Conservation (phyloP, 495 filamentous ascomycete genomes). For the Daldinia vernicosa region DNA sequence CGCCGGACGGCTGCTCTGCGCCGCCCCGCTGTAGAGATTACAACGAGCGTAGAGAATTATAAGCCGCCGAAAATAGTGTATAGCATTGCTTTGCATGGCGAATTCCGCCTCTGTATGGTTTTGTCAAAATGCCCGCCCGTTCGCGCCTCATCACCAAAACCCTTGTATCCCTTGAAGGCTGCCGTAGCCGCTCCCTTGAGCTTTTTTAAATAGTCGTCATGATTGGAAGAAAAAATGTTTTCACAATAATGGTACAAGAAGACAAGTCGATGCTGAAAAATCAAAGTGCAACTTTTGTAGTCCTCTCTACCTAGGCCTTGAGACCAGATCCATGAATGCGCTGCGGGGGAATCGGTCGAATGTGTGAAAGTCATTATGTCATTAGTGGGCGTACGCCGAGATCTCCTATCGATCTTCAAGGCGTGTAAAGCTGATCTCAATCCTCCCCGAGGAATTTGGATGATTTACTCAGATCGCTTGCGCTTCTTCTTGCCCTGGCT, state of each 20-base stretch:
- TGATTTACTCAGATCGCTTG: slow-evolving; percentile 68
- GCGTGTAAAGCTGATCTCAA: slow-evolving; percentile 25
- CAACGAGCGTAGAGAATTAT: slow-evolving; percentile 64
- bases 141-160: slow-evolving; percentile 45
- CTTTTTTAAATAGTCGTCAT: slow-evolving; percentile 39
- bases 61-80: slow-evolving; percentile 45
- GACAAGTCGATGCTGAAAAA: slow-evolving; percentile 48
- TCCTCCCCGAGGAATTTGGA: slow-evolving; percentile 21
- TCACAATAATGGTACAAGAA: slow-evolving; percentile 52
- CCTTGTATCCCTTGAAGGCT: slow-evolving; percentile 36
- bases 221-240: slow-evolving; percentile 40
- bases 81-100: slow-evolving; percentile 40
- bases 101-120: slow-evolving; percentile 33
- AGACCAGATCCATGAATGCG: slow-evolving; percentile 29
- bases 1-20: slow-evolving; percentile 49
- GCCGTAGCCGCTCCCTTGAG: slow-evolving; percentile 39
- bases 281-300: slow-evolving; percentile 48
- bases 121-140: slow-evolving; percentile 34
- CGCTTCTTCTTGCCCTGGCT: slow-evolving; percentile 74
- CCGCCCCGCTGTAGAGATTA: slow-evolving; percentile 57
- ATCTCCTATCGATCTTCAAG: slow-evolving; percentile 14
- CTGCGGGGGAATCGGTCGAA: slow-evolving; percentile 11
- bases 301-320: slow-evolving; percentile 45
- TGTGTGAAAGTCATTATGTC: slow-evolving; percentile 45
- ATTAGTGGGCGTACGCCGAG: slow-evolving; percentile 38